phyloP scores from a whole-genome alignment of 495 filamentous ascomycete species.

The Penicillium chermesinum region DNA sequence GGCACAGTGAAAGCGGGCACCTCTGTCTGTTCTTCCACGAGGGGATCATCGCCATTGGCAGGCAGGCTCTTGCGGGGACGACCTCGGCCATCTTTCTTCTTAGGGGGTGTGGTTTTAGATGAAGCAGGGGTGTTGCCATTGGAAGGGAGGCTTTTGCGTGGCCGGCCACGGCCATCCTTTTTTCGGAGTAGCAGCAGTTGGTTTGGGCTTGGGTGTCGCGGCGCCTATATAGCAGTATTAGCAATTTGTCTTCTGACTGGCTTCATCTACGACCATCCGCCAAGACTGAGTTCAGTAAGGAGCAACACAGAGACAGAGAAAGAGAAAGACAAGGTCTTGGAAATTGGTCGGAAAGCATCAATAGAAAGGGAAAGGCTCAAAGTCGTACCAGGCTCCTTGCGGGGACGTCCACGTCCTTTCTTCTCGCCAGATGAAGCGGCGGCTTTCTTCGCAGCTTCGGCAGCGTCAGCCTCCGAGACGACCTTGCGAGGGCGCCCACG shows the following conservation, averaged over 20 bases:
- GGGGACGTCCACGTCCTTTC: slow-evolving; percentile 25
- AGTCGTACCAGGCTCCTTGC: slow-evolving; percentile 25
- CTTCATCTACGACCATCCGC: too few species aligned
- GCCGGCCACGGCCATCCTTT: slow-evolving; percentile 20
- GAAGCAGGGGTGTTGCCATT: too few species aligned
- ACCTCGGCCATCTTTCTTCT: slow-evolving; percentile 20
- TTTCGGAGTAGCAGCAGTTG: background rate
- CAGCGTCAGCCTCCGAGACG: slow-evolving; percentile 6
- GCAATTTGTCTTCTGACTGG: background rate
- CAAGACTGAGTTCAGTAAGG: too few species aligned
- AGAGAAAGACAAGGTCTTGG: background rate
- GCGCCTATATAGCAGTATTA: background rate
- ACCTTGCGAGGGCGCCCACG: slow-evolving; percentile 34
- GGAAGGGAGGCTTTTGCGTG: slow-evolving; percentile 23
- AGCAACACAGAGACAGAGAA: too few species aligned
- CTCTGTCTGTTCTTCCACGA: slow-evolving; percentile 14
- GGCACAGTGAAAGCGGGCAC: slow-evolving; percentile 6
- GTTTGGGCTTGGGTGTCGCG: slow-evolving; percentile 1
- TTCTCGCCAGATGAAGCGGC: slow-evolving; percentile 5
- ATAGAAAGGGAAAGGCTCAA: background rate
- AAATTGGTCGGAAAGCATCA: background rate
- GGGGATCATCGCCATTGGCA: slow-evolving; percentile 10
- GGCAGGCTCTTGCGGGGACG: slow-evolving; percentile 25
- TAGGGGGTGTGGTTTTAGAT: slow-evolving; percentile 4
- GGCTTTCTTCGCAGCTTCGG: slow-evolving; percentile 5